Evolutionary conservation across 164 flowering plant genomes (phyloP).

Genomic region (Santalum album): DNA sequence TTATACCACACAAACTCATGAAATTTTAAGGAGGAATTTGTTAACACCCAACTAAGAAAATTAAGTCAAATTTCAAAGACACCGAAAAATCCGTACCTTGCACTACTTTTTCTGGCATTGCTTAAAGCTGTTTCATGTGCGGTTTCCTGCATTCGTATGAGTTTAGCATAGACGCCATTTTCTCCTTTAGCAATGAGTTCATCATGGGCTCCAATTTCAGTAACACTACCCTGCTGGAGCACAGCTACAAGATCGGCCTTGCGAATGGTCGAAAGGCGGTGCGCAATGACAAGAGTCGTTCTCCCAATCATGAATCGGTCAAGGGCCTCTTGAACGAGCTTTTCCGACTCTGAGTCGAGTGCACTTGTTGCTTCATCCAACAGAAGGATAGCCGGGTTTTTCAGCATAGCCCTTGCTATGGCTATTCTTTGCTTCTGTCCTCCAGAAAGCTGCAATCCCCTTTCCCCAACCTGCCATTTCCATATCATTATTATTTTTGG

Average conservation of each 20-base stretch:
- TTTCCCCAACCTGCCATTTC: constrained; percentile 90
- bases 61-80: background rate
- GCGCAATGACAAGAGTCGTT: constrained; percentile 94
- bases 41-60: too few species aligned
- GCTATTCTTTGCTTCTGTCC: constrained; percentile 99
- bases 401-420: constrained; percentile 95
- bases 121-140: constrained; percentile 75
- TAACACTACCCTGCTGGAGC: constrained; percentile 83
- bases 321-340: constrained; percentile 91
- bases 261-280: constrained; percentile 90
- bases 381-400: constrained; percentile 89
- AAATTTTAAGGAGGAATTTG: background rate
- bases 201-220: constrained; percentile 85
- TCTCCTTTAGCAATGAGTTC: constrained; percentile 84
- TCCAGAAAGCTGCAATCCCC: constrained; percentile 94
- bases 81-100: constrained; percentile 38
- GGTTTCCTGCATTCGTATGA: constrained; percentile 84
- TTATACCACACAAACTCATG: too few species aligned
- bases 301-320: constrained; percentile 97
- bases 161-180: constrained; percentile 76
- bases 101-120: constrained; percentile 92
- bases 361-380: constrained; percentile 99
- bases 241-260: constrained; percentile 96
- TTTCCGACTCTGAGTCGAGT: constrained; percentile 90
- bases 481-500: constrained; percentile 1